Evolutionary conservation across 2,329 filamentous ascomycete genomes (phyloP).

Genomic region (Neurospora crassa): DNA sequence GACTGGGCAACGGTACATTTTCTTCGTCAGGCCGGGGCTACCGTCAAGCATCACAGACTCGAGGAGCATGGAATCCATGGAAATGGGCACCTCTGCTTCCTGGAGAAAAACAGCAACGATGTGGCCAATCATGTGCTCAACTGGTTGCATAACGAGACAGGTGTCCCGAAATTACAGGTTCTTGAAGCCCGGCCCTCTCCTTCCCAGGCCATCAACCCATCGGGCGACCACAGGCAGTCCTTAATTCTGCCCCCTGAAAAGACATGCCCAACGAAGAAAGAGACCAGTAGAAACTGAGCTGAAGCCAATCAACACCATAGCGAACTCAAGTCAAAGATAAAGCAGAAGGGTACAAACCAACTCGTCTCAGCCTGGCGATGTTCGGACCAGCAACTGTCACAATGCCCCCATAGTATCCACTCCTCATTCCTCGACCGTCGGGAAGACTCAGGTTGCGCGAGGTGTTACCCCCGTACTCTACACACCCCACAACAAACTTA

Average conservation of each 20-base stretch:
- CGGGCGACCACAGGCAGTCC: neutral
- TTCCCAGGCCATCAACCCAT: neutral
- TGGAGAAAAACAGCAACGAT: conserved; percentile 41
- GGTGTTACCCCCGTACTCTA: neutral
- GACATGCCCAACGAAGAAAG: neutral
- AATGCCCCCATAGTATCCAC: neutral
- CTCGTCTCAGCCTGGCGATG: neutral
- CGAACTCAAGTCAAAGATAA: neutral
- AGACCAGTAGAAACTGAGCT: neutral
- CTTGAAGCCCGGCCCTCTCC: neutral
- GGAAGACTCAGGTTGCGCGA: neutral
- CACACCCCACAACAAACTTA: neutral
- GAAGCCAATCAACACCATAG: neutral
- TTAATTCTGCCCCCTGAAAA: neutral
- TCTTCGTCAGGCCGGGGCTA: conserved; percentile 41
- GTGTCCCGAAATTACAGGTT: neutral
- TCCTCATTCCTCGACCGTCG: neutral
- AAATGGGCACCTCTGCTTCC: conserved; percentile 46
- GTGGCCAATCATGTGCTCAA: neutral
- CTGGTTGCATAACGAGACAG: neutral
- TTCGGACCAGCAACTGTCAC: neutral
- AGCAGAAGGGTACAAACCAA: neutral
- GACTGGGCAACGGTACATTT: conserved; percentile 46
- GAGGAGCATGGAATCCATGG: conserved; percentile 34
- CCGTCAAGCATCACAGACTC: conserved; percentile 34